Conservation (phyloP, 192 early-diverging fungal genomes). For the Bifiguratus adelaidae region DNA sequence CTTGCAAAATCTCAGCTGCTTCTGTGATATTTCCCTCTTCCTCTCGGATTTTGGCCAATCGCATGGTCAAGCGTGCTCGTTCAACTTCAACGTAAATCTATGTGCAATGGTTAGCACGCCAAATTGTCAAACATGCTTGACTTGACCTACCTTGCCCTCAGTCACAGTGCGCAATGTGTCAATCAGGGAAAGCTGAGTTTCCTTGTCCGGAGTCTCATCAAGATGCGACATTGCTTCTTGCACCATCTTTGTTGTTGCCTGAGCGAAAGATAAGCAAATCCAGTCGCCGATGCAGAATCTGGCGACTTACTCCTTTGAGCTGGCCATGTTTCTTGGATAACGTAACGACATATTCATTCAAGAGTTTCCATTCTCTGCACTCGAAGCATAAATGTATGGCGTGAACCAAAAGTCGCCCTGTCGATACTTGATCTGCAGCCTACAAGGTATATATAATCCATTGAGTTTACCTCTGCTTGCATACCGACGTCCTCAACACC, state of each 20-base stretch:
- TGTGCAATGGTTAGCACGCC: background rate
- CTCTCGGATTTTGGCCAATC: conserved; percentile 83
- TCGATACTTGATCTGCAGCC: conserved; percentile 84
- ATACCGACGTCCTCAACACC: background rate
- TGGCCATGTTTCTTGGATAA: conserved; percentile 97
- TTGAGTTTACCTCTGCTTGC: background rate
- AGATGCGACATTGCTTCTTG: conserved; percentile 84
- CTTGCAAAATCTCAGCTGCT: conserved; percentile 93
- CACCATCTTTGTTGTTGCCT: conserved; percentile 94
- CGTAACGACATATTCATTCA: conserved; percentile 86
- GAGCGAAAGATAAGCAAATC: conserved; percentile 3
- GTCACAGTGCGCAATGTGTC: conserved; percentile 90
- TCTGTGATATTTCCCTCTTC: conserved; percentile 80
- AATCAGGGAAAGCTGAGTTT: conserved; percentile 83
- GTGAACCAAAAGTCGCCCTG: conserved; percentile 72
- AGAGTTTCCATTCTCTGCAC: conserved; percentile 72
- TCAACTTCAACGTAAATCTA: conserved; percentile 99
- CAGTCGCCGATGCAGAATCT: background rate
- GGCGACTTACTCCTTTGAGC: conserved; percentile 61
- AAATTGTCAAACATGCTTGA: background rate
- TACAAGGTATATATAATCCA: conserved; percentile 15
- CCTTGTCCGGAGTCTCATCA: conserved; percentile 75
- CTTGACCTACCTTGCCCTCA: conserved; percentile 76
- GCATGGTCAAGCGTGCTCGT: conserved; percentile 86
- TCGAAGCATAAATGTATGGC: conserved; percentile 66